Evolutionary conservation across 108 stramenopile genomes (phyloP).

Genomic region (Nitzschia sp.): DNA sequence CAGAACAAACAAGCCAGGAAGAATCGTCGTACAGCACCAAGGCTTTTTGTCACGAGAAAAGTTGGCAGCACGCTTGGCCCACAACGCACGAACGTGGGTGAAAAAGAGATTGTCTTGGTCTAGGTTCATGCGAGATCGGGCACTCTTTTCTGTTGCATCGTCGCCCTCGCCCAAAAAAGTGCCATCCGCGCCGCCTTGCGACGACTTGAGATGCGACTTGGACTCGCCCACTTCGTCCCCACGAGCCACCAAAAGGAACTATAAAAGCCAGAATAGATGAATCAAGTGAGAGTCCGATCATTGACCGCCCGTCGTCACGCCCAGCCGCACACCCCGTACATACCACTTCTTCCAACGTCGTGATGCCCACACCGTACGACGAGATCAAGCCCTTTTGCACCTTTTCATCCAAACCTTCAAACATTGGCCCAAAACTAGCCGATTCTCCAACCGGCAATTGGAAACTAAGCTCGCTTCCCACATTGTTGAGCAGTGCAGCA

Average conservation of each 20-base stretch:
- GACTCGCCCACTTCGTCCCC: conserved; percentile 45
- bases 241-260: conserved; percentile 72
- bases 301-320: not conserved
- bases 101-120: conserved; percentile 57
- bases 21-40: conserved; percentile 79
- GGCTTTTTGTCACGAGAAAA: conserved; percentile 89
- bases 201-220: conserved; percentile 13
- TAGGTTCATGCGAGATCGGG: conserved; percentile 42
- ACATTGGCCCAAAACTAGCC: conserved; percentile 72
- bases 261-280: too few species aligned
- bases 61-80: conserved; percentile 72
- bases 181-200: not conserved
- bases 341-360: conserved; percentile 94
- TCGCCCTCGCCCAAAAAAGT: not conserved
- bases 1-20: conserved; percentile 64
- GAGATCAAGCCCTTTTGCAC: conserved; percentile 50
- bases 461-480: conserved; percentile 92
- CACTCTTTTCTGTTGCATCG: conserved; percentile 31
- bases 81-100: conserved; percentile 72
- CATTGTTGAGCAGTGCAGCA: conserved; percentile 80
- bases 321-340: not conserved
- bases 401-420: conserved; percentile 75
- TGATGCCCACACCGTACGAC: conserved; percentile 94
- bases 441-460: conserved; percentile 90
- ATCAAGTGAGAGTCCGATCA: too few species aligned